Evolutionary conservation across 176 grass and related monocot species (phyloP), one percentile per base, ranked within the genome.

Genomic region (Stipa capillata): DNA sequence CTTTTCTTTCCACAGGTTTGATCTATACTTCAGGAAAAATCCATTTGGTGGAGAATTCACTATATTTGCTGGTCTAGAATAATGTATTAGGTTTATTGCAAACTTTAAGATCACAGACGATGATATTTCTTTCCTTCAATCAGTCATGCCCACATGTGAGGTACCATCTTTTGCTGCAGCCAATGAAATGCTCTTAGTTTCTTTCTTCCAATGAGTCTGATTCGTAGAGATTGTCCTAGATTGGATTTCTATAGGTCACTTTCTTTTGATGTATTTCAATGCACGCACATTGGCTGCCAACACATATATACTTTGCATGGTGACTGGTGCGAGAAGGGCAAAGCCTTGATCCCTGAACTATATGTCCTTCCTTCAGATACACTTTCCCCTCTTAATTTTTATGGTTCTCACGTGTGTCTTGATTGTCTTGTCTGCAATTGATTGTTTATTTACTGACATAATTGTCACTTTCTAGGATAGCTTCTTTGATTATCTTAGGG

Each of bases 41-140:
- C 90, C 93, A 62, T 97, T 97, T 88, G 90, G 90, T 27, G 93
- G 93, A 33, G 93, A 97, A 73, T 97, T 93, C 74, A 90, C 90
- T 60, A 87, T 97, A 52, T 93, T 93, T 84, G 93, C 87, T 79
- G 93, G 93, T 63, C 88, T 97, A 76, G 93, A 97, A 49, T 90
- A 97, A 92, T 97, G 93, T 80, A 84, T 97, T 63, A 89, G 83
- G 41, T 86, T 97, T 66, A 83, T 97, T 86, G 93, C 90, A 1
- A 97, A 97, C 83, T 97, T 90, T 76, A 92, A 88, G 79, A 83
- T 97, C 55, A 90, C 74, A 2, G 71, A 90, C 39, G 37, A 88
- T 50, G 93, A 97, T 45, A 89, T 97, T 81, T 82, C 60, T 63
- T 97, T 93, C 71, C 61, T 97, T 57, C 78, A 72, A 56, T 92